phyloP scores from a whole-genome alignment of 495 filamentous ascomycete genomes.

The Podospora tetraspora region DNA sequence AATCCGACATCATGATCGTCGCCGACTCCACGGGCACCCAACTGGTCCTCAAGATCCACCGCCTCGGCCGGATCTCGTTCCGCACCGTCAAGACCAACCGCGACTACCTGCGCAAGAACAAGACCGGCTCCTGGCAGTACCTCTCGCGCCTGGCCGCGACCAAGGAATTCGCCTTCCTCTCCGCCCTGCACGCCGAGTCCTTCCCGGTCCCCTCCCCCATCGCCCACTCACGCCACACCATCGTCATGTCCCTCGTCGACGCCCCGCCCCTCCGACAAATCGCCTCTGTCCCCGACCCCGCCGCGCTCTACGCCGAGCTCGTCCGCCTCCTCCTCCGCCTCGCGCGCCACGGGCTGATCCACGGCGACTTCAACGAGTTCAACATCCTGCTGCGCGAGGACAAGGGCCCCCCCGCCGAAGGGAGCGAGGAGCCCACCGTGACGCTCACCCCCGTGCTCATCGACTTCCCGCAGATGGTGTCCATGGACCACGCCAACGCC shows the following conservation, averaged over 20 bases:
- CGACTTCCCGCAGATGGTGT: conserved; percentile 98
- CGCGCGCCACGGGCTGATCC: conserved; percentile 84
- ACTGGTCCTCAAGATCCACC: conserved; percentile 81
- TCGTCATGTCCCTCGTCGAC: conserved; percentile 89
- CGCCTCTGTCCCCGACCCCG: conserved; percentile 69
- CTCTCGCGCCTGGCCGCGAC: conserved; percentile 86
- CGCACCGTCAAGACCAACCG: conserved; percentile 91
- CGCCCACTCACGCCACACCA: conserved; percentile 82
- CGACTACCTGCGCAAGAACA: conserved; percentile 84
- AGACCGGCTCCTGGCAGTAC: conserved; percentile 86
- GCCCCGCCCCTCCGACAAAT: conserved; percentile 86
- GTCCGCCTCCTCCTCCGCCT: conserved; percentile 81
- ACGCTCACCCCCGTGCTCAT: conserved; percentile 71
- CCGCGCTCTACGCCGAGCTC: conserved; percentile 75
- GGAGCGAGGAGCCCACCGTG: conserved; percentile 19
- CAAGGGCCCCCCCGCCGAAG: conserved; percentile 29
- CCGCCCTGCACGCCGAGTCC: conserved; percentile 69
- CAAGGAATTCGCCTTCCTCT: conserved; percentile 93
- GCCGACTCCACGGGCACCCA: conserved; percentile 62
- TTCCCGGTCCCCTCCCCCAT: conserved; percentile 88
- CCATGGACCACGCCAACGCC: conserved; percentile 88
- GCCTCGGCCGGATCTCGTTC: conserved; percentile 94
- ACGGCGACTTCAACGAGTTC: conserved; percentile 99
- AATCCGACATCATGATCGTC: conserved; percentile 92
- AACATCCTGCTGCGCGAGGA: conserved; percentile 89